phyloP scores from a whole-genome alignment of 495 filamentous ascomycete species.

The Durotheca rogersii region DNA sequence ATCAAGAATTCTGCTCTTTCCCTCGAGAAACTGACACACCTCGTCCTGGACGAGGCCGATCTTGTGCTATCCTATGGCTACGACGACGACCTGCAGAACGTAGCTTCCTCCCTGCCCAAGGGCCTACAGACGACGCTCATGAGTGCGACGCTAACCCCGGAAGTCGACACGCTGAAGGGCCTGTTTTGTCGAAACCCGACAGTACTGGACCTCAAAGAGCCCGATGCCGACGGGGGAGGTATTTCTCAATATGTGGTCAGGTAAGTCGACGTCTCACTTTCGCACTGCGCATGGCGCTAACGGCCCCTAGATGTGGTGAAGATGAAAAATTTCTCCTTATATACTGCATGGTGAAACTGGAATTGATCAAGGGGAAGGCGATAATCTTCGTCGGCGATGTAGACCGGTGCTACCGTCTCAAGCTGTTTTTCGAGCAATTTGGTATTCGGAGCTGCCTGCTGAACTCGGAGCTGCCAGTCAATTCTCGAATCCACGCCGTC shows the following conservation, averaged over 20 bases:
- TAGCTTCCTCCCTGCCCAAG: slow-evolving; percentile 74
- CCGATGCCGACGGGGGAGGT: slow-evolving; percentile 66
- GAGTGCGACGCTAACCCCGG: slow-evolving; percentile 85
- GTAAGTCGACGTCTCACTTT: slow-evolving; percentile 42
- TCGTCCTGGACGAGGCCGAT: slow-evolving; percentile 96
- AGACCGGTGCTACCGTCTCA: slow-evolving; percentile 89
- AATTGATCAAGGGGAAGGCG: slow-evolving; percentile 90
- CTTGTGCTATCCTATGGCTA: slow-evolving; percentile 94
- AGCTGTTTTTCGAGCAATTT: slow-evolving; percentile 96
- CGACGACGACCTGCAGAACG: slow-evolving; percentile 78
- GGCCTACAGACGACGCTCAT: slow-evolving; percentile 89
- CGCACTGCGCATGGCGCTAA: slow-evolving; percentile 12
- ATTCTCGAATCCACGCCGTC: slow-evolving; percentile 88
- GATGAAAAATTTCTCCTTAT: slow-evolving; percentile 95
- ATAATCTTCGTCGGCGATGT: slow-evolving; percentile 94
- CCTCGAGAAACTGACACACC: slow-evolving; percentile 66
- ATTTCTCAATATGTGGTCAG: slow-evolving; percentile 85
- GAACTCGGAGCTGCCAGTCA: slow-evolving; percentile 92
- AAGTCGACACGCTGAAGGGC: slow-evolving; percentile 80
- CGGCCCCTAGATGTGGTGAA: slow-evolving; percentile 67
- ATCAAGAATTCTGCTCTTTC: slow-evolving; percentile 68
- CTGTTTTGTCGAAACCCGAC: slow-evolving; percentile 82
- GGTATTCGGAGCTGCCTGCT: slow-evolving; percentile 90
- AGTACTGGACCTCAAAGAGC: slow-evolving; percentile 71
- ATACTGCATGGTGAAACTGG: slow-evolving; percentile 92